phyloP scores from a whole-genome alignment of 108 stramenopile genomes.

The Pinguiococcus pyrenoidosus region DNA sequence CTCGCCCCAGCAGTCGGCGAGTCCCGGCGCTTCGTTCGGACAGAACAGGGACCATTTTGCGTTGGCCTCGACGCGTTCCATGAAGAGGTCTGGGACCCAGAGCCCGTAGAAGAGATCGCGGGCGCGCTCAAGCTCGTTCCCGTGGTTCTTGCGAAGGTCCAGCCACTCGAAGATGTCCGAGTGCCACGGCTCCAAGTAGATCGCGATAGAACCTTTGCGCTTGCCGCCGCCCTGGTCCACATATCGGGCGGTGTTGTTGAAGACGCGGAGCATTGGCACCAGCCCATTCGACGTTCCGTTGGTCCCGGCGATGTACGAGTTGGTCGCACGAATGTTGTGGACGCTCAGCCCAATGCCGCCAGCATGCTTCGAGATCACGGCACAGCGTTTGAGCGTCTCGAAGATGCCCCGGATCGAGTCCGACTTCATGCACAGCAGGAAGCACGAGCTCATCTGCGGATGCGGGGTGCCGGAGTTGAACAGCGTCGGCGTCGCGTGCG shows the following conservation, averaged over 20 bases:
- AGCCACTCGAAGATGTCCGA: constrained; percentile 82
- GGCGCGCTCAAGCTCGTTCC: constrained; percentile 85
- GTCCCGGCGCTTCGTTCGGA: constrained; percentile 73
- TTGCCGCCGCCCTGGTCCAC: constrained; percentile 95
- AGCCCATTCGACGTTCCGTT: constrained; percentile 84
- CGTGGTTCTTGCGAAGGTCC: constrained; percentile 89
- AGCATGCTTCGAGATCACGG: constrained; percentile 69
- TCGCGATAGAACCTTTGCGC: constrained; percentile 85
- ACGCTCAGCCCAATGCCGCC: constrained; percentile 87
- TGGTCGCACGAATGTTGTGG: constrained; percentile 82
- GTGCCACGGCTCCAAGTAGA: constrained; percentile 95
- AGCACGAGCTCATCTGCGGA: constrained; percentile 85
- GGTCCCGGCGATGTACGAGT: constrained; percentile 59
- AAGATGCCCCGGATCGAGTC: constrained; percentile 92
- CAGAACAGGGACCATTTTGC: constrained; percentile 88
- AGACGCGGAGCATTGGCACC: constrained; percentile 96
- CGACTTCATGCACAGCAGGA: constrained; percentile 82
- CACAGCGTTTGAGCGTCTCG: constrained; percentile 85
- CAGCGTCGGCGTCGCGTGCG: constrained; percentile 90
- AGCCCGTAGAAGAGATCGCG: constrained; percentile 88
- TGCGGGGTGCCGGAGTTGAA: constrained; percentile 90
- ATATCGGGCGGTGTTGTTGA: constrained; percentile 84
- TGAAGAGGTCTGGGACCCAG: constrained; percentile 94
- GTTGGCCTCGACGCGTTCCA: constrained; percentile 79
- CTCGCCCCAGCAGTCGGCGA: constrained; percentile 61